Base-by-base conservation (phyloP, 1,139 yeast genomes). In the Candida glucosophila region DNA sequence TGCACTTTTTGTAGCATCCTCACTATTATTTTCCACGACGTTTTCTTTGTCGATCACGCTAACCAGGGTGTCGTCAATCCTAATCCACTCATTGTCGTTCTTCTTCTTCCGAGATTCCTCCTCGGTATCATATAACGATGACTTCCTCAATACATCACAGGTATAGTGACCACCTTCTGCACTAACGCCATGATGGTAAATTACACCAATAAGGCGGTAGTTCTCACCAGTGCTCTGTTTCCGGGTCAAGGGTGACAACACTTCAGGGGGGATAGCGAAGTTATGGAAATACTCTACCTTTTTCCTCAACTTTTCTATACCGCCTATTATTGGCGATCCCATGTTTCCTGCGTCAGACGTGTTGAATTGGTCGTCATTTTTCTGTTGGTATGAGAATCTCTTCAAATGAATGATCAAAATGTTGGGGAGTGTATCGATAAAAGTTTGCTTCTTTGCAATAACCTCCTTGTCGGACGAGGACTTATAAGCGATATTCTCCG, bases 151-250 rank as follows among this genome's bases (percentile, higher is more conserved):
- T 7, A 86, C 85, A 51, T 90, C 97, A 28, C 81, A 81, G 0
- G 98, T 90, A 55, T 90, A 90, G 52, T 90, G 99, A 3, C 99
- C 99, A 20, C 92, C 93, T 39, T 85, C 90, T 0, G 96, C 81
- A 28, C 86, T 73, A 26, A 74, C 58, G 11, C 99, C 99, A 51
- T 90, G 97, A 51, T 90, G 99, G 51, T 90, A 90, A 13, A 90
- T 93, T 19, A 88, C 94, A 12, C 95, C 95, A 24, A 69, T 72
- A 36, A 92, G 63, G 44, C 65, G 64, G 52, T 85, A 90, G 24
- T 39, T 33, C 29, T 39, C 23, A 39, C 47, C 32, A 29, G 36
- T n/a, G 3, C 22, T 9, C 29, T 37, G 22, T 37, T 47, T 28
- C 17, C 17, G 12, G 39, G 47, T 31, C 44, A 49, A 30, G 50